These are phyloP conservation scores for Linnemannia hyalina DNA, from an alignment of 192 early-diverging fungal species.

Conservation along the genomic window DNA sequence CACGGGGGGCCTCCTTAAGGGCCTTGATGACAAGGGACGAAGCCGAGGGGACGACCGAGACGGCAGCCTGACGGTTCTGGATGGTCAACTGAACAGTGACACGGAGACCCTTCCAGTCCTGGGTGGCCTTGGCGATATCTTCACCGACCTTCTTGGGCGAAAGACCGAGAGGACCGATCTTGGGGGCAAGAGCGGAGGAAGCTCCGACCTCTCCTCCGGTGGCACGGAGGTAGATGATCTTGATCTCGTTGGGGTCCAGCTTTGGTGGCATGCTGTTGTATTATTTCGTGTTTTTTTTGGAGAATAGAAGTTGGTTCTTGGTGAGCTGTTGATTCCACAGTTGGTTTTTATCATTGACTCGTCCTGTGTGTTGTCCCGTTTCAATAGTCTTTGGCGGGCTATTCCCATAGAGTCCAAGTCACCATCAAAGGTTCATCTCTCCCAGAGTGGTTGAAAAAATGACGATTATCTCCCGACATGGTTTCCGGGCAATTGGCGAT, in stretches of 20 bases:
- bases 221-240: constrained; percentile 92
- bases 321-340: constrained; percentile 59
- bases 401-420: not conserved
- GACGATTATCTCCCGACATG: not conserved
- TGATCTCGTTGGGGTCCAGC: constrained; percentile 86
- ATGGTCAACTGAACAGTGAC: constrained; percentile 99
- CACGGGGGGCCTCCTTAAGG: constrained; percentile 96
- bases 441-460: not conserved
- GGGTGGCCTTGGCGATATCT: constrained; percentile 99
- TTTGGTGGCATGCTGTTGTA: constrained; percentile 84
- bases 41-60: constrained; percentile 96
- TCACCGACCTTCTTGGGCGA: constrained; percentile 99
- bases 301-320: constrained; percentile 62
- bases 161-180: constrained; percentile 99
- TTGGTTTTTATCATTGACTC: not conserved
- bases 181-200: constrained; percentile 97
- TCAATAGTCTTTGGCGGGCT: not conserved
- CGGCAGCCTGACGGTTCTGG: constrained; percentile 99
- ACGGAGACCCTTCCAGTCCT: constrained; percentile 99
- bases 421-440: not conserved
- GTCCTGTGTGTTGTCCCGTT: not conserved
- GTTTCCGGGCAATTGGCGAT: not conserved
- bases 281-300: not conserved
- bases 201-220: constrained; percentile 98
- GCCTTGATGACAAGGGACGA: constrained; percentile 97